Percentiles rank a stretch among this genome's conserved stretches.
These are phyloP conservation scores for Hyphodiscus hymeniophilus DNA, from an alignment of 495 filamentous ascomycete genomes.

Conservation along the genomic window DNA sequence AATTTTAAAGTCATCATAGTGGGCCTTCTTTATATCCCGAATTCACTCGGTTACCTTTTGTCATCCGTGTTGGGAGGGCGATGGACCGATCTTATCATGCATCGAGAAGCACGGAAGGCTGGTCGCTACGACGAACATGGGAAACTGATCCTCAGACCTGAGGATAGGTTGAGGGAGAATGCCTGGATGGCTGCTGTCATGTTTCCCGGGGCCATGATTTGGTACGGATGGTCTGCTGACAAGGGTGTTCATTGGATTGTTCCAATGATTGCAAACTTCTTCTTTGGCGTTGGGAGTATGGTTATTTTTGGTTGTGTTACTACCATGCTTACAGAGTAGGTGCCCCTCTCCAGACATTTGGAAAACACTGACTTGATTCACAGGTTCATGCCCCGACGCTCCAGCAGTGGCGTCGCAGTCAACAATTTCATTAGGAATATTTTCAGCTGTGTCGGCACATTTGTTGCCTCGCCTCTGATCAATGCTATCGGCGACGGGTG, in stretches of 20 bases:
- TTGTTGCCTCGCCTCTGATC: conserved; percentile 72
- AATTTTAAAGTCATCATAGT: conserved; percentile 64
- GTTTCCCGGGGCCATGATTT: conserved; percentile 63
- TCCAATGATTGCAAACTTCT: conserved; percentile 69
- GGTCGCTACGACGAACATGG: conserved; percentile 62
- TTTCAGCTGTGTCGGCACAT: conserved; percentile 66
- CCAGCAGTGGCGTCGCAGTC: conserved; percentile 71
- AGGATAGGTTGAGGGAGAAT: conserved; percentile 88
- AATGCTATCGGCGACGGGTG: conserved; percentile 80
- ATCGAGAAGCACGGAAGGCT: conserved; percentile 64
- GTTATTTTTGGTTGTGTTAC: conserved; percentile 73
- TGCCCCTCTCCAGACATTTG: no score
- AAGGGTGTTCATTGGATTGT: conserved; percentile 36
- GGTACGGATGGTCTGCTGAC: conserved; percentile 47
- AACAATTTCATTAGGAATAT: conserved; percentile 87
- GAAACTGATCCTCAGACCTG: conserved; percentile 63
- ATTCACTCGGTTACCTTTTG: conserved; percentile 68
- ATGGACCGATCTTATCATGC: conserved; percentile 91
- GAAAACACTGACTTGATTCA: conserved; percentile 30
- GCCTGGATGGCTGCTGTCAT: conserved; percentile 72
- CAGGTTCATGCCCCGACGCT: conserved; percentile 76
- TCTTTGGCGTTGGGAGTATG: conserved; percentile 85
- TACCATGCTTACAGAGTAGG: conserved; percentile 46
- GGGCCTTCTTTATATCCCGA: conserved; percentile 75
- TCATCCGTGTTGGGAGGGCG: conserved; percentile 67